phyloP scores from a whole-genome alignment of 257 asterid genomes.

The Leptodermis oblonga region DNA sequence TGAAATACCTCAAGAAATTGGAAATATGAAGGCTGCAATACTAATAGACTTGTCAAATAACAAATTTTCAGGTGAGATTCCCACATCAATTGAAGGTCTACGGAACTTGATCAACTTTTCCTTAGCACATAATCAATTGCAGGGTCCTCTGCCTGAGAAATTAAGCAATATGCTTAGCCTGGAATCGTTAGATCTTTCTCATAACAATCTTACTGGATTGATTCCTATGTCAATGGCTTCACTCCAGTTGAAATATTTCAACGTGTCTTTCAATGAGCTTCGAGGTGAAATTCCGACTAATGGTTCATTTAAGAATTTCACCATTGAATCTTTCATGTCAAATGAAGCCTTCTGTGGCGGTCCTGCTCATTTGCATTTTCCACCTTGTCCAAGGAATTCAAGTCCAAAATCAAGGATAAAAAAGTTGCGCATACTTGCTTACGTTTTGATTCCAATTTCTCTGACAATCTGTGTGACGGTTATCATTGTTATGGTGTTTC shows the following conservation, averaged over 20 bases:
- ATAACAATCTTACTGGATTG: not conserved
- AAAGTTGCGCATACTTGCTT: not conserved
- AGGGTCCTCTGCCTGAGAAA: not conserved
- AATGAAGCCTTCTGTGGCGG: constrained; percentile 1
- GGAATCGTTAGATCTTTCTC: not conserved
- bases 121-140: not conserved
- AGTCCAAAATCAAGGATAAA: not conserved
- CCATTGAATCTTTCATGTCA: constrained; percentile 4
- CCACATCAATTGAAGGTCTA: constrained; percentile 4
- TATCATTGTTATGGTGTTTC: not conserved
- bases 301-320: constrained; percentile 7
- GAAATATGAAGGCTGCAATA: not conserved
- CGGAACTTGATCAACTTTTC: not conserved
- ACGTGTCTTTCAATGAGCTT: constrained; percentile 10
- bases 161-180: not conserved
- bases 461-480: not conserved
- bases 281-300: not conserved
- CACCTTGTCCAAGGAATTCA: not conserved
- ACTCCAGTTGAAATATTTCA: not conserved
- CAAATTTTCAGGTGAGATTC: not conserved
- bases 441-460: not conserved
- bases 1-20: constrained; percentile 1
- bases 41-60: not conserved
- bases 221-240: not conserved
- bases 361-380: not conserved